These are phyloP conservation scores for Arabis hirsuta DNA, from an alignment of 345 rosid species.

Conservation along the genomic window DNA sequence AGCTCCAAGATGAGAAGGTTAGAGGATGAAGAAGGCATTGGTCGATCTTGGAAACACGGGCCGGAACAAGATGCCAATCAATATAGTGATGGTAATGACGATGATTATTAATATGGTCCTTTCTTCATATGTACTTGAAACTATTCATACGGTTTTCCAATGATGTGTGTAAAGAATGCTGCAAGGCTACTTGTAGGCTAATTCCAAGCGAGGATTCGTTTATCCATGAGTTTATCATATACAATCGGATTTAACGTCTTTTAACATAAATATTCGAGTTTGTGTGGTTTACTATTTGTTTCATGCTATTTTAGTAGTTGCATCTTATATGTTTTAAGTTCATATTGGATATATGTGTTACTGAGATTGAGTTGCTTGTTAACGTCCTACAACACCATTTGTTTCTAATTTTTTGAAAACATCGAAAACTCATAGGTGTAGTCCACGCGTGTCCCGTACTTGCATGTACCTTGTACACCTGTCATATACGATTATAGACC, in stretches of 20 bases:
- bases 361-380: too few species aligned
- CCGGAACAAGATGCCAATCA: slow-evolving; percentile 52
- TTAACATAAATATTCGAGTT: too few species aligned
- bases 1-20: slow-evolving; percentile 56
- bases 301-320: too few species aligned
- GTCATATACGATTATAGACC: slow-evolving; percentile 7
- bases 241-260: too few species aligned
- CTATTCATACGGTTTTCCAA: slow-evolving; percentile 7
- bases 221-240: too few species aligned
- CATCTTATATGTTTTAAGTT: too few species aligned
- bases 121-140: slow-evolving; percentile 5
- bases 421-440: too few species aligned
- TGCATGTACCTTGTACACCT: slow-evolving; percentile 99
- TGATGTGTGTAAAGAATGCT: slow-evolving; percentile 15
- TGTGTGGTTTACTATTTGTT: too few species aligned
- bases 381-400: too few species aligned
- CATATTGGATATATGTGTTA: too few species aligned
- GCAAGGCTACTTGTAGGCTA: slow-evolving; percentile 7
- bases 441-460: slow-evolving; percentile 92
- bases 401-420: too few species aligned
- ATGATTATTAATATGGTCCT: slow-evolving; percentile 52
- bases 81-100: slow-evolving; percentile 70
- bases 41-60: slow-evolving; percentile 51
- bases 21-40: slow-evolving; percentile 66
- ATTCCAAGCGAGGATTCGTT: too few species aligned